phyloP scores from a whole-genome alignment of 495 filamentous ascomycete genomes.

The Hypoxylon perforatum region DNA sequence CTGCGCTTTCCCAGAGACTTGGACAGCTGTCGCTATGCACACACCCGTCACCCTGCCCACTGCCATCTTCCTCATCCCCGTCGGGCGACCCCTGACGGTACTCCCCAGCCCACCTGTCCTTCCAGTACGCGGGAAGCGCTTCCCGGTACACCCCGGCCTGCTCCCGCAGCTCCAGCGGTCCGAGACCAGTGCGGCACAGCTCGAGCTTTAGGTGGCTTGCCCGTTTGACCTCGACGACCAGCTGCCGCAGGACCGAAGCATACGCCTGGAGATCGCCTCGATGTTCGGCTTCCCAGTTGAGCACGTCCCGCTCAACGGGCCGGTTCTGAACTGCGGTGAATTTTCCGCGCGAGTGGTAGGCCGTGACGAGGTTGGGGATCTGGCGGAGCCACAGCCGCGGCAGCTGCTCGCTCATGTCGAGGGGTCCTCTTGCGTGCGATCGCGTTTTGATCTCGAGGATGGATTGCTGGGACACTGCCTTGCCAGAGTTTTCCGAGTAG shows the following conservation, averaged over 20 bases:
- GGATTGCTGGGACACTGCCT: conserved; percentile 55
- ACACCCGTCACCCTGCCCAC: too few relatives aligned
- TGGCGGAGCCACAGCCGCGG: conserved; percentile 70
- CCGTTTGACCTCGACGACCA: conserved; percentile 57
- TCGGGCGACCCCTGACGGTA: neutral
- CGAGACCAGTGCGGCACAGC: conserved; percentile 48
- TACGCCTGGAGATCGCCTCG: conserved; percentile 50
- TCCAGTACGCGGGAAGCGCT: conserved; percentile 44
- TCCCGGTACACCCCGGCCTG: conserved; percentile 43
- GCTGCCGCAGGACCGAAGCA: conserved; percentile 52
- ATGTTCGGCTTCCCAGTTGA: conserved; percentile 65
- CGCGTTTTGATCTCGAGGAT: conserved; percentile 79
- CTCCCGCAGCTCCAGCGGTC: conserved; percentile 58
- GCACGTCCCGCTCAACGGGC: conserved; percentile 57
- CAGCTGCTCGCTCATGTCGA: conserved; percentile 56
- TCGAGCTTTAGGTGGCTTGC: conserved; percentile 54
- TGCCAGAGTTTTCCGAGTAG: conserved; percentile 33
- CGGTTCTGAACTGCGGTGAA: conserved; percentile 65
- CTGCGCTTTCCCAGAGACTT: conserved; percentile 2
- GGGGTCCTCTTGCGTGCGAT: conserved; percentile 36
- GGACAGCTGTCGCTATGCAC: conserved; percentile 18
- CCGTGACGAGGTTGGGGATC: conserved; percentile 70
- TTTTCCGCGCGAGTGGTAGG: conserved; percentile 63
- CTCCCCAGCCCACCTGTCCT: conserved; percentile 29
- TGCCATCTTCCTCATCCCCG: conserved; percentile 27